Evolutionary conservation across 139 green algal species (phyloP).

Genomic region (Coelastrella sp.): DNA sequence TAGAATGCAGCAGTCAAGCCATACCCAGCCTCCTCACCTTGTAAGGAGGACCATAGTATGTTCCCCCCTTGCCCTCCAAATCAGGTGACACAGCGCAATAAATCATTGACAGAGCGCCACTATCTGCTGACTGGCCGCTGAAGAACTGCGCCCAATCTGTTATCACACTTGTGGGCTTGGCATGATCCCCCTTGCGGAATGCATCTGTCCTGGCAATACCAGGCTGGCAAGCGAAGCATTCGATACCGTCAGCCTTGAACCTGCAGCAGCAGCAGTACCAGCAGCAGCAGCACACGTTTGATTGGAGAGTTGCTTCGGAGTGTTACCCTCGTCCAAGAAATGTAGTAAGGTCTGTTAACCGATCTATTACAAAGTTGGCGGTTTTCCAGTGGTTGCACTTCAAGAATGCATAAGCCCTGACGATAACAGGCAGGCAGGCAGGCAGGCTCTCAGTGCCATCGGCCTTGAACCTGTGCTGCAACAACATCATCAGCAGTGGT

Average conservation of each 20-base stretch:
- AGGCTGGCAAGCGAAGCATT: conserved; percentile 24
- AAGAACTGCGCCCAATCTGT: conserved; percentile 31
- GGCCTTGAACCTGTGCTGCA: no score
- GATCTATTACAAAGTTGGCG: no score
- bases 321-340: no score
- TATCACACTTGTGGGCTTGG: background rate
- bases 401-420: no score
- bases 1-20: background rate
- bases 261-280: background rate
- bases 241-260: conserved; percentile 22
- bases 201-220: conserved; percentile 8
- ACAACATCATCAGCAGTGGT: no score
- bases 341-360: no score
- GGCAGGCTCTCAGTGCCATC: no score
- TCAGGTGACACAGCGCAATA: conserved; percentile 22
- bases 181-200: conserved; percentile 20
- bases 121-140: background rate
- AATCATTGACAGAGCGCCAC: background rate
- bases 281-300: no score
- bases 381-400: no score
- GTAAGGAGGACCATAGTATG: conserved; percentile 9
- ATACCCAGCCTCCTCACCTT: no score
- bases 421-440: no score
- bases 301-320: no score
- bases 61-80: conserved; percentile 14